Conservation (phyloP, 1,139 yeast genomes). For the Kurtzmaniella quercitrusa region DNA sequence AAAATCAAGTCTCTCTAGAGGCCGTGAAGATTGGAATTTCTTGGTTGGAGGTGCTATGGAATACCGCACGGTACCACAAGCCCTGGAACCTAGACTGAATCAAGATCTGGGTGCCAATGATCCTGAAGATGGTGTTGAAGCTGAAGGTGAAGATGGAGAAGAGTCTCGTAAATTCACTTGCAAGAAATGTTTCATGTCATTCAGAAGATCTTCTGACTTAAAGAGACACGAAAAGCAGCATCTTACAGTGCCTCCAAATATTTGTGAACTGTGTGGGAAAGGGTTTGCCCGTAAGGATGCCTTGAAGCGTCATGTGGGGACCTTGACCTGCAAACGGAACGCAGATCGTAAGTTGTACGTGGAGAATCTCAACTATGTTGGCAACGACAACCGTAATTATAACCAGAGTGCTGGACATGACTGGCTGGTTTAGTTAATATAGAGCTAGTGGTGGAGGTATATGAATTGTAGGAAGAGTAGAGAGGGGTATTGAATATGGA, state of each 20-base stretch:
- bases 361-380: constrained; percentile 31
- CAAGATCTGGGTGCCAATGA: constrained; percentile 11
- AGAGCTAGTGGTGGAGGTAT: neutral
- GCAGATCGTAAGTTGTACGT: constrained; percentile 43
- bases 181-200: constrained; percentile 48
- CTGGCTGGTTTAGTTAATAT: constrained; percentile 4
- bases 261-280: constrained; percentile 70
- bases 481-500: too few relatives aligned
- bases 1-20: neutral
- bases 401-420: constrained; percentile 2
- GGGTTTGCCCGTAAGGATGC: constrained; percentile 85
- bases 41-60: constrained; percentile 25
- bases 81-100: constrained; percentile 1
- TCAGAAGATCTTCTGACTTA: constrained; percentile 59
- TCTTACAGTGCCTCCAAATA: constrained; percentile 56
- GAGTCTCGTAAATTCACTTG: constrained; percentile 39
- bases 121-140: constrained; percentile 4
- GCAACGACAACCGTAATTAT: constrained; percentile 4
- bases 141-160: constrained; percentile 9
- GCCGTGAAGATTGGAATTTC: constrained; percentile 34
- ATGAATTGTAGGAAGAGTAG: neutral
- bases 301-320: constrained; percentile 65
- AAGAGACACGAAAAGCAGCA: constrained; percentile 65
- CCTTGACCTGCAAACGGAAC: constrained; percentile 69
- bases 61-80: constrained; percentile 6